Evolutionary conservation across 768 basidiomycete species (phyloP), one percentile per base, ranked within the genome.

Genomic region (Pleurotus giganteus): DNA sequence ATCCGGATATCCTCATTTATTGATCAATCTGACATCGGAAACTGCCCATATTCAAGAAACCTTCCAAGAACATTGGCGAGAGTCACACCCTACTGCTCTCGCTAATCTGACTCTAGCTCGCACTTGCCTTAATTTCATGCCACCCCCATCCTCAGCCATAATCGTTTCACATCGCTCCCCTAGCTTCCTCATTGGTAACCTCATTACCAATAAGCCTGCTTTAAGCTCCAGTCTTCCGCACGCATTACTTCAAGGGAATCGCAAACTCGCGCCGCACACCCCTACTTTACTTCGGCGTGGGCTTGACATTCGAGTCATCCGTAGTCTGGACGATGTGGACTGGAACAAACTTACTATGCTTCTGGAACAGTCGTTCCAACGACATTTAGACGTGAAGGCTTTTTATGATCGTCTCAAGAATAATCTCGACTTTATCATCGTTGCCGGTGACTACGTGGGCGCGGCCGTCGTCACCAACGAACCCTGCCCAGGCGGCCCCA

Each of bases 141-240:
- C 97, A 1, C 82, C 89, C 5, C 82, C 90, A 2, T 93, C 96
- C 1, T 97, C 94, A 13, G 97, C 94, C 11, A 79, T 98, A 60
- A 90, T 99, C 85, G 97, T 98, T 46, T 96, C 94, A 12, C 97
- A 99, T 73, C 91, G 94, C 47, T 96, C 94, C 1, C 91, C 94
- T 0, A 92, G 91, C 57, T 92, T 92, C 2, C 83, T 99, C 58
- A 98, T 99, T 63, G 96, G 85, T 43, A 98, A 98, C 71, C 81
- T 99, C 24, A 95, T 99, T 65, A 99, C 96, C 28, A 99, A 99
- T 69, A 96, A 94, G 66, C 97, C 97, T 2, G 94, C 93, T 6
- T 85, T 96, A 57, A 95, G 92, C 63, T 96, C 95, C 2, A 95
- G 93, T 61, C 80, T 99, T 29, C 95, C 97, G 42, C 94, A 97